These are phyloP conservation scores for Thelephora ganbajun DNA, from an alignment of 768 basidiomycete genomes.

Conservation along the genomic window DNA sequence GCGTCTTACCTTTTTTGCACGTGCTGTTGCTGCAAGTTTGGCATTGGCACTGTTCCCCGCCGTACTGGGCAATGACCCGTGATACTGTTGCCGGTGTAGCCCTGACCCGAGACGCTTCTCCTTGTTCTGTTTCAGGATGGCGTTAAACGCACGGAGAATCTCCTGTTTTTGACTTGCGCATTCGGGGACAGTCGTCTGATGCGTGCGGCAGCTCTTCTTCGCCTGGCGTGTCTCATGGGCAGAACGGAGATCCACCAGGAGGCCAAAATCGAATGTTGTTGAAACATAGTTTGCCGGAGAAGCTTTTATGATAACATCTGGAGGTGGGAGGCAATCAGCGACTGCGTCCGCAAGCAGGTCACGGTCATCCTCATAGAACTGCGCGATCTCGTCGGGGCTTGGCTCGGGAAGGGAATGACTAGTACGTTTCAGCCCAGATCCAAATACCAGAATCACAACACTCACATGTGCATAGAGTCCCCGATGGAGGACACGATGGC, in stretches of 20 bases:
- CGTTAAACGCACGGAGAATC: background rate
- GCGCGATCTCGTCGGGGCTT: background rate
- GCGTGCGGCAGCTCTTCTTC: background rate
- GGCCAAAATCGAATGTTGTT: background rate
- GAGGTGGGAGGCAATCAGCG: background rate
- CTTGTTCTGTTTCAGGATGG: background rate
- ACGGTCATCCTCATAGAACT: background rate
- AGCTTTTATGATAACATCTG: background rate
- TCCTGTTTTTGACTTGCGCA: background rate
- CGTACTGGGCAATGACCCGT: background rate
- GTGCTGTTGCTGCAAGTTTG: background rate
- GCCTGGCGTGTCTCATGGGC: constrained; percentile 3
- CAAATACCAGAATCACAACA: background rate
- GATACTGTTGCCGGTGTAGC: background rate
- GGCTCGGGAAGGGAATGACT: background rate
- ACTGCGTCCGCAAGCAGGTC: background rate
- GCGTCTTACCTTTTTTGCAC: background rate
- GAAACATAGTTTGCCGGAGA: background rate
- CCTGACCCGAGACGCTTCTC: background rate
- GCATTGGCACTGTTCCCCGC: background rate
- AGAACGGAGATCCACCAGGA: background rate
- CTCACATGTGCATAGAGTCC: background rate
- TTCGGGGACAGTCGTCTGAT: background rate
- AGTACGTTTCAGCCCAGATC: background rate
- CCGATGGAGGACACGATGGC: background rate